phyloP scores from a whole-genome alignment of 1,284 basidiomycete species.

The Leccinum fallax region DNA sequence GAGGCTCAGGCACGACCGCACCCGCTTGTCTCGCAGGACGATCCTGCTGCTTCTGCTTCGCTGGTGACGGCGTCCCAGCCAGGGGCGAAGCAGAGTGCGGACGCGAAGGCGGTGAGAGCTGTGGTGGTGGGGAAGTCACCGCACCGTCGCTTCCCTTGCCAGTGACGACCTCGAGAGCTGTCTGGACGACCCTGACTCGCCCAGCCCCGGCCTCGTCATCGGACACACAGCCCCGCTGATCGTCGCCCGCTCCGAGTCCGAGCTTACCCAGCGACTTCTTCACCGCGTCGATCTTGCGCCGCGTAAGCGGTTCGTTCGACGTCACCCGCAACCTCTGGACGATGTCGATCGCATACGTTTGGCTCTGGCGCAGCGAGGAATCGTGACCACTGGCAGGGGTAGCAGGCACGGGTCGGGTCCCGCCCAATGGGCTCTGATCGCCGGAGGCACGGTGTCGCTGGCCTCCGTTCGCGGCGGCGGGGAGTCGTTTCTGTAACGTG shows the following conservation, averaged over 20 bases:
- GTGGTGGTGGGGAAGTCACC: conserved; percentile 1
- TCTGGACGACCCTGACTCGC: conserved; percentile 32
- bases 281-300: conserved; percentile 31
- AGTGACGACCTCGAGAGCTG: conserved; percentile 24
- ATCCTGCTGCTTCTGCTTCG: conserved; percentile 10
- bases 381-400: neutral
- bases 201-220: conserved; percentile 25
- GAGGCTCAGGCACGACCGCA: neutral
- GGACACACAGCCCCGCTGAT: conserved; percentile 29
- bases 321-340: conserved; percentile 33
- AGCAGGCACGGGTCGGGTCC: neutral
- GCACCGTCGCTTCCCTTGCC: conserved; percentile 3
- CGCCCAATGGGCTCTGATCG: conserved; percentile 6
- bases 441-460: conserved; percentile 5
- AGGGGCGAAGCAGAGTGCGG: conserved; percentile 25
- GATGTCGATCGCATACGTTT: conserved; percentile 33
- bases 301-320: conserved; percentile 32
- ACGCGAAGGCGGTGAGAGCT: conserved; percentile 14
- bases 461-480: conserved; percentile 9
- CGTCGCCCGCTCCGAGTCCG: conserved; percentile 26
- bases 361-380: conserved; percentile 4
- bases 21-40: neutral
- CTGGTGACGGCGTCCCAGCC: neutral
- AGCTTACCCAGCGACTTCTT: conserved; percentile 31
- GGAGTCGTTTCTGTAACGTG: conserved; percentile 25